Evolutionary conservation across 768 basidiomycete genomes (phyloP).

Genomic region (Candolleomyces eurysporus): DNA sequence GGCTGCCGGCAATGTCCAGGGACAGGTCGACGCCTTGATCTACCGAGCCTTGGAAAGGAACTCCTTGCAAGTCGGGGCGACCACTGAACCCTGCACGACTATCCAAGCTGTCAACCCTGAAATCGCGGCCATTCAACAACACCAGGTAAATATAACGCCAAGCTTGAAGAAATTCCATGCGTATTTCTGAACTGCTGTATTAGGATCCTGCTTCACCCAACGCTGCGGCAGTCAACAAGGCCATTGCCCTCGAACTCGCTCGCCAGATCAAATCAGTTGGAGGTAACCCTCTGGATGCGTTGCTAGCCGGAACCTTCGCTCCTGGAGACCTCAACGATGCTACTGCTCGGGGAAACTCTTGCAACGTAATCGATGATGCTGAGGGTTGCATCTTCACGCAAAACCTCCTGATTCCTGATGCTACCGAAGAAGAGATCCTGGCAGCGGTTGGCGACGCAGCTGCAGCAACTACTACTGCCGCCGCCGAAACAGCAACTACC

Average conservation of each 20-base stretch:
- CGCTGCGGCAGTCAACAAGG: constrained; percentile 63
- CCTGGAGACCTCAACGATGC: constrained; percentile 51
- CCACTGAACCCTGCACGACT: constrained; percentile 48
- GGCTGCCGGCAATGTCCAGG: constrained; percentile 53
- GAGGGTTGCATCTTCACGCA: constrained; percentile 63
- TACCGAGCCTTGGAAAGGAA: constrained; percentile 69
- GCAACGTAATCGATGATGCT: constrained; percentile 50
- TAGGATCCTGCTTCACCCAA: constrained; percentile 60
- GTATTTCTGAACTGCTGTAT: not conserved
- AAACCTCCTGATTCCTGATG: constrained; percentile 55
- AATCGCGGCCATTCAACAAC: constrained; percentile 62
- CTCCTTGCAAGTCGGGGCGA: constrained; percentile 50
- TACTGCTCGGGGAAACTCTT: constrained; percentile 55
- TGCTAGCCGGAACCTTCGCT: constrained; percentile 61
- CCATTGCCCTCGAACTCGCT: constrained; percentile 59
- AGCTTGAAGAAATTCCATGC: not conserved
- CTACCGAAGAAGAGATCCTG: constrained; percentile 54
- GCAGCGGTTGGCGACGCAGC: constrained; percentile 42
- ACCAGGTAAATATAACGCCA: constrained; percentile 36
- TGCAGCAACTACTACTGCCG: constrained; percentile 9
- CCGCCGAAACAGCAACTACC: constrained; percentile 2
- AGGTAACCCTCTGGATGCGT: constrained; percentile 54
- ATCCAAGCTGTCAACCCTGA: constrained; percentile 60
- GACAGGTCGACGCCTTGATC: constrained; percentile 56
- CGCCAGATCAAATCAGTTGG: constrained; percentile 64